A percentile compares a stretch with the other conserved stretches of the same genome.
Conservation (phyloP, 352 stramenopile species). For the Phytophthora palmivora region DNA sequence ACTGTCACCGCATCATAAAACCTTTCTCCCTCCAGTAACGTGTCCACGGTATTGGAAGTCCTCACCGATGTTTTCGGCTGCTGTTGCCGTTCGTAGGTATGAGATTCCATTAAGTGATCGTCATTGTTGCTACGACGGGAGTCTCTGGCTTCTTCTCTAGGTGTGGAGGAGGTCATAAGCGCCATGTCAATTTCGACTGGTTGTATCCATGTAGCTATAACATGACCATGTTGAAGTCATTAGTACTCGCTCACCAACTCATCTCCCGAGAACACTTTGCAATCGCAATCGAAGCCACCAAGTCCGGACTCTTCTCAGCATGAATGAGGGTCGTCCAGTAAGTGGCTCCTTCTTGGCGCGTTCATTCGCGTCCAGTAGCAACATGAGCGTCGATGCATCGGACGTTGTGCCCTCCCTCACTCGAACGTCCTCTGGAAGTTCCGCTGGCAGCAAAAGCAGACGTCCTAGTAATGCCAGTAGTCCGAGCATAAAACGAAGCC, state of each 20-base stretch:
- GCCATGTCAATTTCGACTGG: constrained; percentile 5
- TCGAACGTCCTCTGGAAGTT: constrained; percentile 8
- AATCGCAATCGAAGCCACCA: background rate
- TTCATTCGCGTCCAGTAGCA: constrained; percentile 6
- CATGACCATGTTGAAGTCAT: background rate
- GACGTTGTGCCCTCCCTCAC: constrained; percentile 4
- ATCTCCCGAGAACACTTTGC: background rate
- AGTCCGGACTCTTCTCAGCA: background rate
- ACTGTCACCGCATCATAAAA: constrained; percentile 26
- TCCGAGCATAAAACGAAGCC: constrained; percentile 4
- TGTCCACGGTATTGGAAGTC: constrained; percentile 12
- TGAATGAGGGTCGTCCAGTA: constrained; percentile 1
- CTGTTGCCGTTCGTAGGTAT: too few species aligned
- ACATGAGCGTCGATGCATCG: constrained; percentile 4
- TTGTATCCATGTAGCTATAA: constrained; percentile 2
- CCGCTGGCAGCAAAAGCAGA: constrained; percentile 8
- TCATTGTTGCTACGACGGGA: constrained; percentile 10
- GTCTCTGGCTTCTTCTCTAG: background rate
- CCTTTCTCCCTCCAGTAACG: constrained; percentile 15
- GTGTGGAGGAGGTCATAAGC: background rate
- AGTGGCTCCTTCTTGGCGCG: constrained; percentile 22
- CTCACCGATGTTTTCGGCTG: background rate
- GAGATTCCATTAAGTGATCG: background rate
- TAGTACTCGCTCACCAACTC: too few species aligned
- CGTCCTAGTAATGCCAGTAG: constrained; percentile 7